These are phyloP conservation scores for Malus sylvestris DNA, from an alignment of 306 rosid species.

Conservation along the genomic window DNA sequence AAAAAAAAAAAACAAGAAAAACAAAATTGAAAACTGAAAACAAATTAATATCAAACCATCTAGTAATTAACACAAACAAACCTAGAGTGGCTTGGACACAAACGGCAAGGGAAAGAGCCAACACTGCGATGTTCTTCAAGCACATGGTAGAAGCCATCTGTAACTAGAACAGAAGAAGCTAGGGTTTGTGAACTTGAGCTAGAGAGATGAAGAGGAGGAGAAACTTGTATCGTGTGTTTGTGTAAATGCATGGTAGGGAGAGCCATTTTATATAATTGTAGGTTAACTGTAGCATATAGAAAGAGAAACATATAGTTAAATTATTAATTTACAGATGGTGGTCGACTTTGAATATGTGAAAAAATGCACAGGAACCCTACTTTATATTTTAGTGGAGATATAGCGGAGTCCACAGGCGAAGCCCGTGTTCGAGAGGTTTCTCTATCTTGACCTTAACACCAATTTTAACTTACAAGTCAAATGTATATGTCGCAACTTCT, in stretches of 20 bases:
- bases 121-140: constrained; percentile 26
- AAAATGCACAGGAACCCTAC: constrained; percentile 5
- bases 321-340: neutral
- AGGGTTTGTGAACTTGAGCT: neutral
- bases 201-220: neutral
- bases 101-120: constrained; percentile 28
- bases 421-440: neutral
- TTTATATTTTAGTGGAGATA: constrained; percentile 1
- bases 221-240: neutral
- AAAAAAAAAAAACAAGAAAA: no score
- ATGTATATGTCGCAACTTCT: neutral
- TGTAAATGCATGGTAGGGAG: neutral
- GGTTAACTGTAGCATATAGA: neutral
- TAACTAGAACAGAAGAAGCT: neutral
- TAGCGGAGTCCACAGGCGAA: neutral
- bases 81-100: constrained; percentile 46
- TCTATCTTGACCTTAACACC: neutral
- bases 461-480: constrained; percentile 4
- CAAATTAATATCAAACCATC: no score
- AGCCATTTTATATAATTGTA: neutral
- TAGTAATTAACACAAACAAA: constrained; percentile 1
- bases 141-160: constrained; percentile 41
- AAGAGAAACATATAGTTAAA: neutral
- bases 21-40: neutral
- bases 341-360: constrained; percentile 6